Percentiles rank a stretch among this genome's conserved stretches.
Conservation (phyloP, 2,329 filamentous ascomycete species). For the Neonectria neomacrospora region DNA sequence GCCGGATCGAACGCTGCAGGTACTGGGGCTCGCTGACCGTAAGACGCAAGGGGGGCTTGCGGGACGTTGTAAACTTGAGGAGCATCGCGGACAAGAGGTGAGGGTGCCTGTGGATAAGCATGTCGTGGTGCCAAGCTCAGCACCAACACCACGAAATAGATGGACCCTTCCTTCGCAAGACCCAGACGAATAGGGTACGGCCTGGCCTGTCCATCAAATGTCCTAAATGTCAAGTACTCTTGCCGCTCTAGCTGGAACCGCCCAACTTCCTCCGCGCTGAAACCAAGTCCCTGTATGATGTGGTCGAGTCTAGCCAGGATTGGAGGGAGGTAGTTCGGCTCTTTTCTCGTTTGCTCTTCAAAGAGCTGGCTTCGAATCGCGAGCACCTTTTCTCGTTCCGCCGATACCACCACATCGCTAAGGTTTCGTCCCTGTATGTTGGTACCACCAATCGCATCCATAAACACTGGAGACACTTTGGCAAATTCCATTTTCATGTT, state of each 20-base stretch:
- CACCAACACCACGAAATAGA: constrained; percentile 69
- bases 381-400: constrained; percentile 64
- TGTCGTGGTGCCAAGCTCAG: constrained; percentile 53
- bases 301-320: constrained; percentile 68
- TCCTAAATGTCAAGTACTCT: constrained; percentile 66
- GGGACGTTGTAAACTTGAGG: constrained; percentile 56
- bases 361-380: constrained; percentile 64
- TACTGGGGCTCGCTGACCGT: constrained; percentile 58
- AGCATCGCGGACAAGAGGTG: constrained; percentile 57
- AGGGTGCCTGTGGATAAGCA: constrained; percentile 56
- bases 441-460: constrained; percentile 63
- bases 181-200: constrained; percentile 64
- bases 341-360: constrained; percentile 66
- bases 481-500: constrained; percentile 68
- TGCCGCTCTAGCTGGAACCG: constrained; percentile 64
- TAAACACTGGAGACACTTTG: constrained; percentile 66
- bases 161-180: constrained; percentile 68
- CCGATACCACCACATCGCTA: constrained; percentile 62
- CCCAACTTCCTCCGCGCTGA: constrained; percentile 63
- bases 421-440: constrained; percentile 62
- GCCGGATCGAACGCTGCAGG: constrained; percentile 60
- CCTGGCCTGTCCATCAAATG: constrained; percentile 62
- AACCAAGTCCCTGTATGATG: constrained; percentile 65
- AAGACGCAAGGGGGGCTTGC: constrained; percentile 46
- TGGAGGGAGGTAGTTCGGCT: constrained; percentile 72